A percentile compares a stretch with the other conserved stretches of the same genome.
Conservation (phyloP, 2,329 filamentous ascomycete genomes). For the Dryadomyces quercus-mongolicae region DNA sequence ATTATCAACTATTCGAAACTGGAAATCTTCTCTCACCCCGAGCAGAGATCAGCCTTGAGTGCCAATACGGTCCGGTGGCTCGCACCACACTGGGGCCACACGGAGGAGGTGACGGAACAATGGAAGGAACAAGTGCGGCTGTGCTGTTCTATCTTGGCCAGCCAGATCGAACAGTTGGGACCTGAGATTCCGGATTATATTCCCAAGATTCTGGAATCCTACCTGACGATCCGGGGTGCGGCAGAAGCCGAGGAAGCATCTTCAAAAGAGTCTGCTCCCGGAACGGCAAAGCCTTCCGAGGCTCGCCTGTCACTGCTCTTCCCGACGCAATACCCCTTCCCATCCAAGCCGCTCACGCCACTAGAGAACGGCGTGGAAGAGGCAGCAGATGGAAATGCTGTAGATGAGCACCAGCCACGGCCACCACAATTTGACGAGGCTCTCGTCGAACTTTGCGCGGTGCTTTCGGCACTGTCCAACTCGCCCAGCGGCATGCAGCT, state of each 20-base stretch:
- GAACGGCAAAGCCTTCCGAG: conserved; percentile 28
- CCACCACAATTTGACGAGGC: conserved; percentile 61
- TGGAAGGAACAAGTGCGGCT: conserved; percentile 89
- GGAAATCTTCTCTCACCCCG: conserved; percentile 66
- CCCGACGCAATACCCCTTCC: conserved; percentile 81
- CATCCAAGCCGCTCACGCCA: conserved; percentile 49
- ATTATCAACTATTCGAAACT: conserved; percentile 85
- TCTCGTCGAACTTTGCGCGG: conserved; percentile 75
- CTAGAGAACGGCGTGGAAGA: conserved; percentile 18
- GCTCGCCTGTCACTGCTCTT: conserved; percentile 77
- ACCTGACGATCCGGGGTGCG: conserved; percentile 57
- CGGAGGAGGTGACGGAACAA: conserved; percentile 61
- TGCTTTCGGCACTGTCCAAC: conserved; percentile 72
- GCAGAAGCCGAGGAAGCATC: conserved; percentile 18
- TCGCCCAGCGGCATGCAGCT: conserved; percentile 63
- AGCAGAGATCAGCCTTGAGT: conserved; percentile 61
- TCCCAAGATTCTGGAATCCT: conserved; percentile 83
- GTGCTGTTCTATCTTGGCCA: conserved; percentile 84
- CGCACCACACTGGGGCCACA: conserved; percentile 81
- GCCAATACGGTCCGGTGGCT: conserved; percentile 85
- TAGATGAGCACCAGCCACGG: background rate
- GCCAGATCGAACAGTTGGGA: conserved; percentile 66
- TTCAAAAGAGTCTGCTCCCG: background rate
- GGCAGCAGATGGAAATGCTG: background rate
- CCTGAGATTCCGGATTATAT: conserved; percentile 81